Evolutionary conservation across 495 filamentous ascomycete species (phyloP).

Genomic region (Bacidia rubella): DNA sequence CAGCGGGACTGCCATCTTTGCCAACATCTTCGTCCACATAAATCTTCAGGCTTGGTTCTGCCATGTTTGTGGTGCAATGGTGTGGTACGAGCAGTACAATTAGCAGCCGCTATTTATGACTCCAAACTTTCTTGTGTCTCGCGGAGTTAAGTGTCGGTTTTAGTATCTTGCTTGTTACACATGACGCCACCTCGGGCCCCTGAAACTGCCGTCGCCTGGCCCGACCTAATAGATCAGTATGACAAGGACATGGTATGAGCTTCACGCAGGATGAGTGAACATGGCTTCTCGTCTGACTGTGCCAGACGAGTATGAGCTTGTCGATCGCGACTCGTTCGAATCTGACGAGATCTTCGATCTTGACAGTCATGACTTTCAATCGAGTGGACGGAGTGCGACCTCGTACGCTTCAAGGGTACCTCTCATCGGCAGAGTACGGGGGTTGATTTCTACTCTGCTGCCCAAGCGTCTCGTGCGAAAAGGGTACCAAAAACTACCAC

Average conservation of each 20-base stretch:
- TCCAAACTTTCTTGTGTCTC: neutral
- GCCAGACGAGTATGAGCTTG: constrained; percentile 36
- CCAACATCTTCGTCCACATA: constrained; percentile 74
- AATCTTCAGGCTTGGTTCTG: constrained; percentile 31
- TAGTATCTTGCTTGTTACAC: too few species aligned
- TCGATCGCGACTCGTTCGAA: constrained; percentile 31
- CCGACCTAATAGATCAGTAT: neutral
- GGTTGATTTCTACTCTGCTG: neutral
- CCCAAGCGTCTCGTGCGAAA: neutral
- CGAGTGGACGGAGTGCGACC: constrained; percentile 25
- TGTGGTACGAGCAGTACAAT: neutral
- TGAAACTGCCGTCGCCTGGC: too few species aligned
- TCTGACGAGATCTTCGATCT: constrained; percentile 33
- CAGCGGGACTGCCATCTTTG: constrained; percentile 50
- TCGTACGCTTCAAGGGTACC: constrained; percentile 6
- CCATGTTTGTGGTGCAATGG: constrained; percentile 6
- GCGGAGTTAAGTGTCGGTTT: neutral
- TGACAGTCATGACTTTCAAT: constrained; percentile 37
- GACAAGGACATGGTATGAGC: neutral
- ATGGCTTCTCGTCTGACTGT: constrained; percentile 33
- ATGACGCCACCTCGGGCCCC: too few species aligned
- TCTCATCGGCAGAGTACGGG: neutral
- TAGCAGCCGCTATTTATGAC: neutral
- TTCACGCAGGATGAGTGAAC: constrained; percentile 6
- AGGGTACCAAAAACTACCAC: neutral